These are phyloP conservation scores for Pleurotus salmoneostramineus DNA, from an alignment of 768 basidiomycete species.

Conservation along the genomic window DNA sequence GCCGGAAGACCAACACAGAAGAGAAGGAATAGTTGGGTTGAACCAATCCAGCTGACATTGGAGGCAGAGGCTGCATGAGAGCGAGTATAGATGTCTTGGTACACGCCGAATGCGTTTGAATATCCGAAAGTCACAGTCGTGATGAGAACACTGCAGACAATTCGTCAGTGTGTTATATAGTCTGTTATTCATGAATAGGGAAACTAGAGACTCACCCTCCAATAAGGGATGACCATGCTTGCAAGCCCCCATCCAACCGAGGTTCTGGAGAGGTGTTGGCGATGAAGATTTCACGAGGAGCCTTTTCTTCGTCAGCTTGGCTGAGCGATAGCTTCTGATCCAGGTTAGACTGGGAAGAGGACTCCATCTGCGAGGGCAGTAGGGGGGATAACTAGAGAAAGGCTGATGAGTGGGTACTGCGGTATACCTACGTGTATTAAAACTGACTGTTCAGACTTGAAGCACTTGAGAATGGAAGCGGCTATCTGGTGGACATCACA, in stretches of 20 bases:
- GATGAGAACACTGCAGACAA: not conserved
- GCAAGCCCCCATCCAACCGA: not conserved
- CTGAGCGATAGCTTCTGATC: not conserved
- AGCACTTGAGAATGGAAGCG: too few relatives aligned
- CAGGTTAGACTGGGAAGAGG: too few relatives aligned
- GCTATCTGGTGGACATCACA: too few relatives aligned
- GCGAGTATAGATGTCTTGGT: not conserved
- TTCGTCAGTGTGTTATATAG: too few relatives aligned
- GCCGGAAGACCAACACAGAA: constrained; percentile 6
- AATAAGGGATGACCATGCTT: not conserved
- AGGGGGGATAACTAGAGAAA: too few relatives aligned
- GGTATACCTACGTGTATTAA: too few relatives aligned
- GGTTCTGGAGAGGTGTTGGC: not conserved
- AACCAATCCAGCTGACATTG: constrained; percentile 24
- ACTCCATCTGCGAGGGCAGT: too few relatives aligned
- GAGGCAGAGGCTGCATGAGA: not conserved
- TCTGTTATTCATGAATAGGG: too few relatives aligned
- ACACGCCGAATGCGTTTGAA: not conserved
- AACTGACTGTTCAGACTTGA: too few relatives aligned
- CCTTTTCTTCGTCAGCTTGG: not conserved
- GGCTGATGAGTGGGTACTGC: too few relatives aligned
- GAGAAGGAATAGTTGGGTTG: constrained; percentile 30
- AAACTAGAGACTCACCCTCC: too few relatives aligned
- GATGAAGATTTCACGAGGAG: too few relatives aligned
- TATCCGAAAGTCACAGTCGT: not conserved